Evolutionary conservation across 2,329 filamentous ascomycete genomes (phyloP).

Genomic region (Fusarium tupiense): DNA sequence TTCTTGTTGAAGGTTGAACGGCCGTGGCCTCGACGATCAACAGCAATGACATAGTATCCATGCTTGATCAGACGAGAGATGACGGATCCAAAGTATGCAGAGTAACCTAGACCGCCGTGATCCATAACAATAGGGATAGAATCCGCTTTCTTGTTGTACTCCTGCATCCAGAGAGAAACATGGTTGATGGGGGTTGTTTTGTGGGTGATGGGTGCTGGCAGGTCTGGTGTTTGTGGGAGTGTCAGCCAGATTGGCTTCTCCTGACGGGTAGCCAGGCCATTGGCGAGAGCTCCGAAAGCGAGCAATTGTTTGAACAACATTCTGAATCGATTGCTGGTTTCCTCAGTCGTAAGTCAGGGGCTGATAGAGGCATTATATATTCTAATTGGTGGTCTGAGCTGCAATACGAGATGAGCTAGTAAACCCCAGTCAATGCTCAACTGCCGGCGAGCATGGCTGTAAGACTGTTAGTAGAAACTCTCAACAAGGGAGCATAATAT

Average conservation of each 20-base stretch:
- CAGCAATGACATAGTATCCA: conserved; percentile 51
- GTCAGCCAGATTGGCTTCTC: conserved; percentile 45
- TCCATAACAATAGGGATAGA: conserved; percentile 51
- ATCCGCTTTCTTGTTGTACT: conserved; percentile 50
- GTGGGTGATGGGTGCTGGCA: conserved; percentile 49
- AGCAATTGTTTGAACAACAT: conserved; percentile 17
- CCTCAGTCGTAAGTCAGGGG: rapidly evolving
- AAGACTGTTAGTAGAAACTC: background rate
- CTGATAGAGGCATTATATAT: background rate
- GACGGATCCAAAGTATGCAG: conserved; percentile 53
- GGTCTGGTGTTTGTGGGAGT: conserved; percentile 50
- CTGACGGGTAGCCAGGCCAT: conserved; percentile 40
- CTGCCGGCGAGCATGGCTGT: background rate
- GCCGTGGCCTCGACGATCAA: conserved; percentile 55
- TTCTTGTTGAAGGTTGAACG: conserved; percentile 49
- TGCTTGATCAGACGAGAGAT: conserved; percentile 47
- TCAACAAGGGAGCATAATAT: background rate
- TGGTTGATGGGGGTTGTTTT: conserved; percentile 47
- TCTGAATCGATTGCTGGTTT: background rate
- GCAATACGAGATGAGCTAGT: conserved; percentile 7
- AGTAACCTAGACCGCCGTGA: conserved; percentile 55
- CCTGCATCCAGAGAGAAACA: conserved; percentile 53
- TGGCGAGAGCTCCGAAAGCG: conserved; percentile 14
- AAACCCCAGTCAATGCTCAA: background rate
- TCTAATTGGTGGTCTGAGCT: background rate